Evolutionary conservation across 495 filamentous ascomycete species (phyloP).

Genomic region (Endocarpon pusillum): DNA sequence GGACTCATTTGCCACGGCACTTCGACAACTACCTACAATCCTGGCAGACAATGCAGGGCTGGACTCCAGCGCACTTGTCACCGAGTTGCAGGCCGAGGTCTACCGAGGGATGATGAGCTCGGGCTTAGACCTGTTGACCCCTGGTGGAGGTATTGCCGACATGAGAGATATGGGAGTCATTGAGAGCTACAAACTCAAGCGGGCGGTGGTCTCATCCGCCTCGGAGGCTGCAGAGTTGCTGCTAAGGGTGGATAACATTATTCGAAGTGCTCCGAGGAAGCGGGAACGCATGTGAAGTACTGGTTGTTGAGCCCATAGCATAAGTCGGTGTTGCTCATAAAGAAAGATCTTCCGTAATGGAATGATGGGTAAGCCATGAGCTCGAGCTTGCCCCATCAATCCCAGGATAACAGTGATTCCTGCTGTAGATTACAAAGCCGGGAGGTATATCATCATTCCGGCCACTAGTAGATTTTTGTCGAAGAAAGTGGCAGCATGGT

Average conservation of each 20-base stretch:
- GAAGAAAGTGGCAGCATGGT: too few relatives aligned
- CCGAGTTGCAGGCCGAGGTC: constrained; percentile 77
- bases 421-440: too few relatives aligned
- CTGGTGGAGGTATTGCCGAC: constrained; percentile 84
- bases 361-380: too few relatives aligned
- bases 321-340: too few relatives aligned
- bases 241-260: constrained; percentile 75
- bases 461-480: too few relatives aligned
- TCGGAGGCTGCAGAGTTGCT: constrained; percentile 93
- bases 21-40: constrained; percentile 88
- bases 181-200: constrained; percentile 97
- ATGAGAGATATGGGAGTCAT: constrained; percentile 96
- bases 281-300: constrained; percentile 55
- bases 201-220: constrained; percentile 84
- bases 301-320: too few relatives aligned
- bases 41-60: constrained; percentile 94
- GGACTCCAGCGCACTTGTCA: constrained; percentile 85
- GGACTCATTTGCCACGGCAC: constrained; percentile 69
- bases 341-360: too few relatives aligned
- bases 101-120: constrained; percentile 87
- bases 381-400: too few relatives aligned
- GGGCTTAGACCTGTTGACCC: constrained; percentile 73
- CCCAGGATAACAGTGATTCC: too few relatives aligned
- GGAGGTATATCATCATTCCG: too few relatives aligned
- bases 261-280: constrained; percentile 57